Percentiles rank a stretch among this genome's conserved stretches.
These are phyloP conservation scores for Perilla frutescens DNA, from an alignment of 257 asterid genomes.

Conservation along the genomic window DNA sequence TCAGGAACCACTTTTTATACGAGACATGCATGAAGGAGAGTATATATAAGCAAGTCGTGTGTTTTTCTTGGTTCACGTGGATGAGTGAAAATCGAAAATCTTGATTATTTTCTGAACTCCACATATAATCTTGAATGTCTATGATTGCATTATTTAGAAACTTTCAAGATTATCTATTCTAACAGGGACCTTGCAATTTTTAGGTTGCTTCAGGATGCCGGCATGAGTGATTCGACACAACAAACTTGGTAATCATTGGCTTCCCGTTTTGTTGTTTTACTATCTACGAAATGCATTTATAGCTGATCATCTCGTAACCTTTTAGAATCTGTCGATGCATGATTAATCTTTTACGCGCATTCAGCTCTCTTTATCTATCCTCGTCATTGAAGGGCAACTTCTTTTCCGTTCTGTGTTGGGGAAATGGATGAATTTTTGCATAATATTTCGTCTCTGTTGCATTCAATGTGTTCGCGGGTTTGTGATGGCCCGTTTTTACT, in stretches of 20 bases:
- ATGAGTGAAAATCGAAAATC: slow-evolving; percentile 13
- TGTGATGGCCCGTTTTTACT: slow-evolving; percentile 23
- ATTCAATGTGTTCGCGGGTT: not conserved
- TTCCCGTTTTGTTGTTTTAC: not conserved
- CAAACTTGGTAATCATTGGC: slow-evolving; percentile 68
- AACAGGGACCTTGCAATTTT: slow-evolving; percentile 12
- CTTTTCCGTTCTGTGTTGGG: not conserved
- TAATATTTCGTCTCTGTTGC: not conserved
- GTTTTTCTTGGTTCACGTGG: not conserved
- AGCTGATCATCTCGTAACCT: not conserved
- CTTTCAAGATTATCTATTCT: slow-evolving; percentile 11
- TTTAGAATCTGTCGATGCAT: too few species aligned
- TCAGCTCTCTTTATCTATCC: not conserved
- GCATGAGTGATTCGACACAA: slow-evolving; percentile 85
- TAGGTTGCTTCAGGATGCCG: slow-evolving; percentile 95
- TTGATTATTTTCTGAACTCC: not conserved
- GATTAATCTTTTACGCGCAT: not conserved
- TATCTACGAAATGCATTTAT: not conserved
- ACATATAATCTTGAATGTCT: not conserved
- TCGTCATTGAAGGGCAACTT: not conserved
- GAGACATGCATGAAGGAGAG: not conserved
- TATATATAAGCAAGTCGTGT: not conserved
- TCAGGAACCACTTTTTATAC: not conserved
- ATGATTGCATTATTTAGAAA: not conserved
- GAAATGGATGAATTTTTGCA: not conserved